Evolutionary conservation across 2,329 filamentous ascomycete species (phyloP).

Genomic region (Penicillium sp.): DNA sequence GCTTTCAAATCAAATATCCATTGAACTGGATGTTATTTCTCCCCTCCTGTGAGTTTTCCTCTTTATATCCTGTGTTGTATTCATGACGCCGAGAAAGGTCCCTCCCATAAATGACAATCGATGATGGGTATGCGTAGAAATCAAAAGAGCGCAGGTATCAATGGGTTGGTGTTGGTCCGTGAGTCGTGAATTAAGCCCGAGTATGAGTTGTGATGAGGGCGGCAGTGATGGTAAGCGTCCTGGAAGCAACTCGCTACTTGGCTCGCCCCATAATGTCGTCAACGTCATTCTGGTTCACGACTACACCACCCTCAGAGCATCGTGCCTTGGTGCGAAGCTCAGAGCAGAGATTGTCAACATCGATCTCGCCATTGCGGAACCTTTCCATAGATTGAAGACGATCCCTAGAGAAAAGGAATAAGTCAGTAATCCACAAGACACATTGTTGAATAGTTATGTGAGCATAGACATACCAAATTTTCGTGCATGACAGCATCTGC

Average conservation of each 20-base stretch:
- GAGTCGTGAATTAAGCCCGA: constrained; percentile 16
- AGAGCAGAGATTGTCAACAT: constrained; percentile 83
- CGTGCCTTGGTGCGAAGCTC: constrained; percentile 93
- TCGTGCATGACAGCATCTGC: constrained; percentile 71
- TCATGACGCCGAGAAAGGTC: constrained; percentile 15
- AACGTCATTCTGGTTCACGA: constrained; percentile 82
- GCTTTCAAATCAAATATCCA: not conserved
- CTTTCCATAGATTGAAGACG: constrained; percentile 77
- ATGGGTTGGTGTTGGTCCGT: constrained; percentile 11
- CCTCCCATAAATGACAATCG: constrained; percentile 14
- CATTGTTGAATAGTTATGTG: too few species aligned
- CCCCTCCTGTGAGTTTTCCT: constrained; percentile 2
- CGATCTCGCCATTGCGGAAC: constrained; percentile 82
- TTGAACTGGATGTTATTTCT: not conserved
- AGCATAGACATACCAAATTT: constrained; percentile 69
- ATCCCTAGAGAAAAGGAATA: constrained; percentile 56
- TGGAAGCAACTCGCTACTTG: constrained; percentile 14
- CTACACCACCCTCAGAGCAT: constrained; percentile 78
- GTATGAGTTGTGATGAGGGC: not conserved
- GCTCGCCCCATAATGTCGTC: constrained; percentile 58
- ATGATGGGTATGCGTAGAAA: constrained; percentile 24
- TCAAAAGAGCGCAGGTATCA: constrained; percentile 11
- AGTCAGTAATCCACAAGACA: constrained; percentile 35
- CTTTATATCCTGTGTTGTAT: constrained; percentile 11
- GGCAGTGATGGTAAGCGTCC: not conserved